Evolutionary conservation across 257 asterid species (phyloP), one percentile per base, ranked within the genome.

Genomic region (Leonotis leonurus): DNA sequence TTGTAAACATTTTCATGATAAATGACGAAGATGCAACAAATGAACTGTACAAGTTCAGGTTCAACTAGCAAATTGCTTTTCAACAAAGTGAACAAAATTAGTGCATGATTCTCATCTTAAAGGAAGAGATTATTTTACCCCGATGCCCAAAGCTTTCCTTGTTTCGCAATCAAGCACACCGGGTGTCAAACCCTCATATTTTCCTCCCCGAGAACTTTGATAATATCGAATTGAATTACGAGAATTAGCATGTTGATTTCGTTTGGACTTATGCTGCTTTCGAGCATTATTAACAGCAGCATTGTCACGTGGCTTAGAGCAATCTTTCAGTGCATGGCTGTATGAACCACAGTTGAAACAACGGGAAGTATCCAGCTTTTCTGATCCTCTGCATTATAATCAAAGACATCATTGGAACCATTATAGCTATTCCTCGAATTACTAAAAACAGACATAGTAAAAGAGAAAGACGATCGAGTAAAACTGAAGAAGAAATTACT

Each of bases 261-360:
- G 84, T 69, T 64, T 84, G 11, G 80, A 69, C 56, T 74, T 76
- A 60, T 87, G 97, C 70, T 86, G 81, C 73, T 87, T 93, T 61
- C 99, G 85, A 60, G 99, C 99, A 80, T 53, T 85, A 75, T 75
- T 89, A 45, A 93, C 95, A 64, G 96, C 96, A 62, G 33, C 79
- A 71, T 57, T 80, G 66, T 93, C 87, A 56, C 97, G 97, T 65
- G 99, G 97, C 75, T 85, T 87, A 57, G 88, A 78, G 80, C 99
- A 93, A 39, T 93, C 97, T 77, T 77, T 93, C 72, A 93, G 65
- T 12, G 94, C 76, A 76, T 93, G 99, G 81, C 78, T 75, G 79
- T 89, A 93, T 2, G 97, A 89, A 69, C 88, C 84, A 81, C 99
- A 93, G 72, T 93, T 93, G 75, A 93, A 93, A 76, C 99, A 93